A percentile compares a stretch with the other conserved stretches of the same genome.
Conservation (phyloP, 306 rosid genomes). For the Cucurbita ficifolia region DNA sequence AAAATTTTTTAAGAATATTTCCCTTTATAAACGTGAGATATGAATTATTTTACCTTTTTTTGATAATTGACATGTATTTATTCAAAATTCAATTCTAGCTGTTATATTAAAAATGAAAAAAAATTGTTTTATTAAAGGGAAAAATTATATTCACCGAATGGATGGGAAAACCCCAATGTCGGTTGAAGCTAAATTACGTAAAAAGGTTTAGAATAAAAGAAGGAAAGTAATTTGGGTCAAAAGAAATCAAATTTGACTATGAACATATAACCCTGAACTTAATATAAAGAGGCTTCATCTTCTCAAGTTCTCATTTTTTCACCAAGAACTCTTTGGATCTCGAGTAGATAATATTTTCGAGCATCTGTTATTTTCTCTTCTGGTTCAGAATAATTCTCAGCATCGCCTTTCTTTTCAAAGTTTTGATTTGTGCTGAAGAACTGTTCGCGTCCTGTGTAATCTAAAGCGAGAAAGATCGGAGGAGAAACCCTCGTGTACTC, state of each 20-base stretch:
- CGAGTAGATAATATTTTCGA: neutral
- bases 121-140: too few species aligned
- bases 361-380: slow-evolving; percentile 2
- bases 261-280: neutral
- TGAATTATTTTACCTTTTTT: too few species aligned
- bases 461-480: neutral
- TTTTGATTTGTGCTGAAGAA: neutral
- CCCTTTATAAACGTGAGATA: too few species aligned
- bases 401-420: slow-evolving; percentile 1
- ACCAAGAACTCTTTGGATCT: neutral
- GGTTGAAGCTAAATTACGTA: neutral
- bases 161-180: too few species aligned
- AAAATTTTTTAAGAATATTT: too few species aligned
- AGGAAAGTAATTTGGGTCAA: neutral
- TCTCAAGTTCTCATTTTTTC: neutral
- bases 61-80: too few species aligned
- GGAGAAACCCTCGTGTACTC: neutral
- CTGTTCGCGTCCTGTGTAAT: neutral
- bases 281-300: neutral
- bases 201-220: neutral
- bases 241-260: neutral
- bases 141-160: too few species aligned
- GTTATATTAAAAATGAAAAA: too few species aligned
- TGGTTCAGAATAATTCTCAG: slow-evolving; percentile 23
- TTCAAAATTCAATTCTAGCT: too few species aligned